Conservation (phyloP, 176 grass and related monocot species). For the Aegilops speltoides region DNA sequence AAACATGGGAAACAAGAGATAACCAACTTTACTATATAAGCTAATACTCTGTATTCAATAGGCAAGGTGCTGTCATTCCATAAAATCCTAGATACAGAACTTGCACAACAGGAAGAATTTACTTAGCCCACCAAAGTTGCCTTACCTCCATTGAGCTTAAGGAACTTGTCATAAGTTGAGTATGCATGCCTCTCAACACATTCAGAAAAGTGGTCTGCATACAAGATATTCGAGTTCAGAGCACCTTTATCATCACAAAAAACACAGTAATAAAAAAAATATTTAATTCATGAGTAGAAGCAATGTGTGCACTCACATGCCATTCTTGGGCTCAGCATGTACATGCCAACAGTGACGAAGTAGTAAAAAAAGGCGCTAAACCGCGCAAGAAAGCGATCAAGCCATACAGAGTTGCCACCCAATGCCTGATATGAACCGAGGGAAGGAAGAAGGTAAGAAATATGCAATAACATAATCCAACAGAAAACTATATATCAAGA, state of each 20-base stretch:
- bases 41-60: neutral
- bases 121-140: neutral
- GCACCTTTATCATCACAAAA: neutral
- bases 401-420: constrained; percentile 75
- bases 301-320: constrained; percentile 61
- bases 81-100: neutral
- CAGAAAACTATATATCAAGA: neutral
- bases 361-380: constrained; percentile 86
- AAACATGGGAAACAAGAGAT: constrained; percentile 1
- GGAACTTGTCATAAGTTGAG: constrained; percentile 96
- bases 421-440: constrained; percentile 59
- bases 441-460: constrained; percentile 4
- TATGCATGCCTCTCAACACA: constrained; percentile 96
- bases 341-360: constrained; percentile 90
- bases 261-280: neutral
- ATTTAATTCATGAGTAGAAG: neutral
- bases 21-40: neutral
- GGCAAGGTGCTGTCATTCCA: neutral
- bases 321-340: constrained; percentile 96
- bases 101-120: neutral
- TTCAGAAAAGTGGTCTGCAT: constrained; percentile 96
- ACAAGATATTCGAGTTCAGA: neutral
- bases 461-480: neutral
- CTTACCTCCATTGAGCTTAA: constrained; percentile 80
- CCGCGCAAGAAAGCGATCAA: constrained; percentile 73